phyloP scores from a whole-genome alignment of 192 early-diverging fungal genomes.

The Jimgerdemannia flammicorona region DNA sequence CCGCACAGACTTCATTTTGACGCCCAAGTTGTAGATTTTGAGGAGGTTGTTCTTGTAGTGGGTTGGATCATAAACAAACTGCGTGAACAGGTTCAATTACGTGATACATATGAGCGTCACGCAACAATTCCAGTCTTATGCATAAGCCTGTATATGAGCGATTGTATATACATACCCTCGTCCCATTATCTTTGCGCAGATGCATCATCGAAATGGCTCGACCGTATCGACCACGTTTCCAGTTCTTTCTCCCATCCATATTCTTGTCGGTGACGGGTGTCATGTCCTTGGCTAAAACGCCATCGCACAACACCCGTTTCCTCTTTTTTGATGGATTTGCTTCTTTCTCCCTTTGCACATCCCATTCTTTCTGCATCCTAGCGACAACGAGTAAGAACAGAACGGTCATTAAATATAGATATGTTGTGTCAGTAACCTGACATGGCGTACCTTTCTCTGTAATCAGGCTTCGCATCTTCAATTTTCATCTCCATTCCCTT shows the following conservation, averaged over 20 bases:
- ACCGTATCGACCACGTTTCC: constrained; percentile 68
- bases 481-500: constrained; percentile 74
- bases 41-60: constrained; percentile 63
- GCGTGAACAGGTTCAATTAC: background rate
- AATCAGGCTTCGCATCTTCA: constrained; percentile 79
- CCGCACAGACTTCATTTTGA: constrained; percentile 24
- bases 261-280: constrained; percentile 66
- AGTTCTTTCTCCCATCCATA: constrained; percentile 53
- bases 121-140: too few relatives aligned
- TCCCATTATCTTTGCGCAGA: constrained; percentile 50
- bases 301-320: constrained; percentile 34
- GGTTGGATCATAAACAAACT: constrained; percentile 65
- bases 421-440: too few relatives aligned
- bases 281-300: constrained; percentile 61
- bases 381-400: constrained; percentile 21
- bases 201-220: constrained; percentile 69
- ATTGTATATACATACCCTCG: constrained; percentile 14
- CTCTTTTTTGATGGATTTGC: constrained; percentile 36
- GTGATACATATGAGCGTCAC: background rate
- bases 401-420: background rate
- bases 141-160: too few relatives aligned
- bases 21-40: constrained; percentile 46
- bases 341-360: constrained; percentile 31
- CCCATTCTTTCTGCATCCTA: constrained; percentile 38
- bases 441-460: constrained; percentile 36